Conservation (phyloP, 2,329 filamentous ascomycete genomes). For the Colletotrichum australisinense region DNA sequence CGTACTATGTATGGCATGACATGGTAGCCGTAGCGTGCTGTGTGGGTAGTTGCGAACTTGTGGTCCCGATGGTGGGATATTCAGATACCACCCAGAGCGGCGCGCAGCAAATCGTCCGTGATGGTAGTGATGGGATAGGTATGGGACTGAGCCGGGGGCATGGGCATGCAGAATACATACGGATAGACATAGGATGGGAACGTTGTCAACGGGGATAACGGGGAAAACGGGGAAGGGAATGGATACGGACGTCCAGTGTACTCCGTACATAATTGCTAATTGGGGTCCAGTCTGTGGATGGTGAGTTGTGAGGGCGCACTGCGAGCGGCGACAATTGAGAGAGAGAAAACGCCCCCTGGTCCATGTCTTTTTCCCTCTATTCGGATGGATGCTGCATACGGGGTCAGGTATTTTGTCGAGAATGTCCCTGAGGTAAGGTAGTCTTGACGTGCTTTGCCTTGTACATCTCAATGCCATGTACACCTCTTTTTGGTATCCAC, state of each 20-base stretch:
- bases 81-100: neutral
- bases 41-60: neutral
- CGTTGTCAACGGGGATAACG: neutral
- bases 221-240: neutral
- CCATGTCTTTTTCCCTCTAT: neutral
- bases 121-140: neutral
- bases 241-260: neutral
- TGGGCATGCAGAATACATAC: neutral
- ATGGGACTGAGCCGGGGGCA: neutral
- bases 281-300: conserved; percentile 7
- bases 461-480: too few species aligned
- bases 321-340: neutral
- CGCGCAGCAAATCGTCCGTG: neutral
- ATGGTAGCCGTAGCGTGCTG: neutral
- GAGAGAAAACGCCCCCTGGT: neutral
- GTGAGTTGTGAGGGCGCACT: conserved; percentile 7
- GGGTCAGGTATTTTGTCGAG: too few species aligned
- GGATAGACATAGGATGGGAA: neutral
- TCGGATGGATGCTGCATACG: neutral
- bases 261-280: neutral
- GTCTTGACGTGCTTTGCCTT: neutral
- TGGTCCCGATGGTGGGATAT: neutral
- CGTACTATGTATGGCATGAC: neutral
- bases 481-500: neutral
- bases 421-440: neutral